Percentiles rank a stretch among this genome's conserved stretches.
phyloP scores from a whole-genome alignment of 306 rosid genomes.

The Prunus kanzakura region DNA sequence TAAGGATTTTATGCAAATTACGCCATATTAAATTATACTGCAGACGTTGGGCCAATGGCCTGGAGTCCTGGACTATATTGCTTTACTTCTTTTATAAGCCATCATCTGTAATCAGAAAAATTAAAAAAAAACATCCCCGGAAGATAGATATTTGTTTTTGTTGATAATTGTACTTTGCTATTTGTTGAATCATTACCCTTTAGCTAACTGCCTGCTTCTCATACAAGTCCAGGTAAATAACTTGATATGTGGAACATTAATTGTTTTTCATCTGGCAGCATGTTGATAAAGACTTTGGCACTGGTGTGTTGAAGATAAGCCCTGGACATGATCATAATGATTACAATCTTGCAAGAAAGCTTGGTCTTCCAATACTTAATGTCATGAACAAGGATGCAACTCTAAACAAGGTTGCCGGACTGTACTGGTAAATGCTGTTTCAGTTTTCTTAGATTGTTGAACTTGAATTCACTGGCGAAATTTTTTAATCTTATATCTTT shows the following conservation, averaged over 20 bases:
- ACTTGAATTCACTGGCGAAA: slow-evolving; percentile 1
- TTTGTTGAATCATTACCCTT: background rate
- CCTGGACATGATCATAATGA: slow-evolving; percentile 99
- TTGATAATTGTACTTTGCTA: background rate
- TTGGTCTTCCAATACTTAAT: slow-evolving; percentile 95
- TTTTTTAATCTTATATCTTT: slow-evolving; percentile 17
- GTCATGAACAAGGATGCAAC: slow-evolving; percentile 99
- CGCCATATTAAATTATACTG: background rate
- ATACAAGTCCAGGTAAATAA: background rate
- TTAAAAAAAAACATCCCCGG: background rate
- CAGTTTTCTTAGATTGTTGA: slow-evolving; percentile 18
- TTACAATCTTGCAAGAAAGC: slow-evolving; percentile 85
- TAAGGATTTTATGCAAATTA: background rate
- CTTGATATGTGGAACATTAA: background rate
- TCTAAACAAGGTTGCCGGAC: slow-evolving; percentile 81
- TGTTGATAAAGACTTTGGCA: slow-evolving; percentile 92
- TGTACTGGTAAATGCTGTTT: slow-evolving; percentile 58
- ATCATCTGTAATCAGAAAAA: background rate
- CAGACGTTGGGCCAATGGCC: background rate
- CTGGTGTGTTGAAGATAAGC: slow-evolving; percentile 93
- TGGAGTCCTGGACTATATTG: background rate
- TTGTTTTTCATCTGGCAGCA: slow-evolving; percentile 42
- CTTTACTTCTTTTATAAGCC: background rate
- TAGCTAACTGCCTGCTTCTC: background rate
- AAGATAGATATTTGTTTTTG: background rate